Evolutionary conservation across 2,329 filamentous ascomycete genomes (phyloP).

Genomic region (Huntiella bhutanensis): DNA sequence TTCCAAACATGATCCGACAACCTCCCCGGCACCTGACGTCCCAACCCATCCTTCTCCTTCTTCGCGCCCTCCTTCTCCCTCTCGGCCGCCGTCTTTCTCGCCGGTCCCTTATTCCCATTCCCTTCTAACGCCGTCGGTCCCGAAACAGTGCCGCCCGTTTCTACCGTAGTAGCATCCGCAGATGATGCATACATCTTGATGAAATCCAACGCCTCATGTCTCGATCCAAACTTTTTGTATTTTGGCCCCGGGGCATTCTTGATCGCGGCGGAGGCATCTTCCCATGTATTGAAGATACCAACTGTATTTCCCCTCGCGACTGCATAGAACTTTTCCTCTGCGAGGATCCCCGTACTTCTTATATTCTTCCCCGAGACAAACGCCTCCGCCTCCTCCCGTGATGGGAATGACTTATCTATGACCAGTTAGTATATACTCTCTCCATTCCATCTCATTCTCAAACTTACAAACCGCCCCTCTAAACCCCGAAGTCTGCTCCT

Average conservation of each 20-base stretch:
- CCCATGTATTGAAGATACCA: conserved; percentile 47
- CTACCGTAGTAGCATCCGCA: conserved; percentile 24
- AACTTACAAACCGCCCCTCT: conserved; percentile 48
- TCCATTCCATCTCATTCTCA: neutral
- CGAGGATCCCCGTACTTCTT: conserved; percentile 20
- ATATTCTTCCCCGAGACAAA: conserved; percentile 42
- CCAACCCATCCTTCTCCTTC: no score
- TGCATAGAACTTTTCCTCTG: conserved; percentile 33
- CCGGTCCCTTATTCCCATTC: conserved; percentile 14
- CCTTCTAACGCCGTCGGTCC: conserved; percentile 17
- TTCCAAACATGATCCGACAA: conserved; percentile 17
- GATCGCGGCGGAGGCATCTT: conserved; percentile 53
- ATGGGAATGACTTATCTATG: conserved; percentile 62
- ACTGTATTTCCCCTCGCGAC: conserved; percentile 39
- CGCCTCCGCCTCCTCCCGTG: conserved; percentile 54
- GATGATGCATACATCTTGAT: conserved; percentile 34
- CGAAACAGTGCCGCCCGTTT: conserved; percentile 11
- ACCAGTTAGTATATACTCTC: neutral
- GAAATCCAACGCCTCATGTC: conserved; percentile 59
- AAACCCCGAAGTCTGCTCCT: conserved; percentile 40
- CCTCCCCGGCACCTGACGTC: no score
- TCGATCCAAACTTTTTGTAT: conserved; percentile 49
- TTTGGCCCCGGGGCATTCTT: conserved; percentile 50
- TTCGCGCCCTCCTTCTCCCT: conserved; percentile 15
- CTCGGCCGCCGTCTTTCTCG: conserved; percentile 15